A percentile compares a stretch with the other conserved stretches of the same genome.
These are phyloP conservation scores for Gorgonomyces haynaldii DNA, from an alignment of 192 early-diverging fungal genomes.

Conservation along the genomic window DNA sequence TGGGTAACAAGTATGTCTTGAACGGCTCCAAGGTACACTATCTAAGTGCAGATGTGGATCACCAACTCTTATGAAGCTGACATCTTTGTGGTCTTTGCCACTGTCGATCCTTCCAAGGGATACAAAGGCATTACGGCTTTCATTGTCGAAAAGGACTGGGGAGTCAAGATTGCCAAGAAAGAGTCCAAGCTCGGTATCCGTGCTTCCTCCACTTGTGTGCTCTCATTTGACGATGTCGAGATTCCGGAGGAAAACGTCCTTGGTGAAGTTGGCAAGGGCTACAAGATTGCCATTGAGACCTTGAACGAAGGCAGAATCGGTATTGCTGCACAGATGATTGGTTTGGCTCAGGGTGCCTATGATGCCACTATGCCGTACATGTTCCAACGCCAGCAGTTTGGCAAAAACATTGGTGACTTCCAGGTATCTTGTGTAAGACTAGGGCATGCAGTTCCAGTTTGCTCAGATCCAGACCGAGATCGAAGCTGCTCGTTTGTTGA, in stretches of 20 bases:
- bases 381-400: slow-evolving; percentile 94
- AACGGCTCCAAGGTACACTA: slow-evolving; percentile 38
- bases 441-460: slow-evolving; percentile 68
- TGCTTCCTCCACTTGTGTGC: slow-evolving; percentile 87
- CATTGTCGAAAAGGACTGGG: slow-evolving; percentile 85
- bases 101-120: slow-evolving; percentile 81
- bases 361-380: slow-evolving; percentile 82
- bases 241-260: slow-evolving; percentile 77
- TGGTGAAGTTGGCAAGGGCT: slow-evolving; percentile 91
- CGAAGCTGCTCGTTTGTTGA: slow-evolving; percentile 91
- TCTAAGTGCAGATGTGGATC: slow-evolving; percentile 62
- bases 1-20: slow-evolving; percentile 82
- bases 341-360: slow-evolving; percentile 86
- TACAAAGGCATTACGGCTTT: slow-evolving; percentile 98
- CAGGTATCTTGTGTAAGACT: too few relatives aligned
- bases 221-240: slow-evolving; percentile 98
- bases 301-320: slow-evolving; percentile 98
- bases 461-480: slow-evolving; percentile 84
- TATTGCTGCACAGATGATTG: slow-evolving; percentile 97
- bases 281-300: slow-evolving; percentile 97
- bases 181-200: slow-evolving; percentile 95
- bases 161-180: slow-evolving; percentile 88
- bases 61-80: slow-evolving; percentile 93
- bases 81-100: slow-evolving; percentile 96
- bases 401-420: slow-evolving; percentile 71